These are phyloP conservation scores for Colletotrichum aenigma DNA, from an alignment of 2,329 filamentous ascomycete species.

Conservation along the genomic window DNA sequence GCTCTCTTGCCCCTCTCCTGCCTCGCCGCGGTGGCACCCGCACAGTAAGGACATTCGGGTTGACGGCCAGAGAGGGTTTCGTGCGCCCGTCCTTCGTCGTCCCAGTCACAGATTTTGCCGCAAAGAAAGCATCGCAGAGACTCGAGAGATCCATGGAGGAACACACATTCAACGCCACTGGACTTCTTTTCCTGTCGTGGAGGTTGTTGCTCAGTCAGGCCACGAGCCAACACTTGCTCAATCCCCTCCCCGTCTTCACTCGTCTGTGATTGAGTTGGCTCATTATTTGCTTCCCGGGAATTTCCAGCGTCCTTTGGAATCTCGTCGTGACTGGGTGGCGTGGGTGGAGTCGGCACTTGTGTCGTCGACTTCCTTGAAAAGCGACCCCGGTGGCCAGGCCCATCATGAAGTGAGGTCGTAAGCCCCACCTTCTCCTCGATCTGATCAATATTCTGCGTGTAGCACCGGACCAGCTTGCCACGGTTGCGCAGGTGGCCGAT, in stretches of 20 bases:
- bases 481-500: constrained; percentile 70
- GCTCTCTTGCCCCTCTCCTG: constrained; percentile 70
- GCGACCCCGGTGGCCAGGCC: constrained; percentile 64
- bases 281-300: neutral
- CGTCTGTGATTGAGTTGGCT: neutral
- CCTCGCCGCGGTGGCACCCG: constrained; percentile 64
- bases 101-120: constrained; percentile 62
- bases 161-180: constrained; percentile 67
- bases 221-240: neutral
- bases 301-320: neutral
- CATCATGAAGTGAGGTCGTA: constrained; percentile 64
- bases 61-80: constrained; percentile 68
- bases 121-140: constrained; percentile 68
- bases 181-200: neutral
- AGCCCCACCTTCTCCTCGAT: constrained; percentile 74
- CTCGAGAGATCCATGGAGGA: constrained; percentile 72
- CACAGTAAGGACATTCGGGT: constrained; percentile 70
- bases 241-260: neutral
- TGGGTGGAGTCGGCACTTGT: constrained; percentile 20
- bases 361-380: constrained; percentile 57
- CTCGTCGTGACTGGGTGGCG: neutral
- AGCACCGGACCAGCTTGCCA: constrained; percentile 72
- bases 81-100: constrained; percentile 57
- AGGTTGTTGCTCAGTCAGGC: neutral
- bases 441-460: constrained; percentile 78